Evolutionary conservation across 2,329 filamentous ascomycete species (phyloP).

Genomic region (Ilyonectria robusta): DNA sequence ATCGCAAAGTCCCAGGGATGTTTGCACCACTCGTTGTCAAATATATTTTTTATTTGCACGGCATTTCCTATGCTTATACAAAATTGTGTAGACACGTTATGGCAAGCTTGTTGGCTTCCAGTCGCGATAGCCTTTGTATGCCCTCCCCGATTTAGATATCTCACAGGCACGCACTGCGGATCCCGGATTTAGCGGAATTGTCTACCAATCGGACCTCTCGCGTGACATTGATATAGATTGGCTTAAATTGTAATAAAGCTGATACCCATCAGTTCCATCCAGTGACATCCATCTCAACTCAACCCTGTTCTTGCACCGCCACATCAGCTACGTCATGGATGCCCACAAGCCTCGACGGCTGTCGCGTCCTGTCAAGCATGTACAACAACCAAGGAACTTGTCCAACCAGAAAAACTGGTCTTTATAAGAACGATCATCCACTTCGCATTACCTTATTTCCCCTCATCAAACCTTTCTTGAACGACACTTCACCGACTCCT

Average conservation of each 20-base stretch:
- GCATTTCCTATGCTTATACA: too few species aligned
- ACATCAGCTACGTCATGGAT: constrained; percentile 43
- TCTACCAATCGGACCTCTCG: too few species aligned
- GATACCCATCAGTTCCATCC: constrained; percentile 25
- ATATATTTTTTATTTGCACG: too few species aligned
- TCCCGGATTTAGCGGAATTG: too few species aligned
- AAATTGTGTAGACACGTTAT: too few species aligned
- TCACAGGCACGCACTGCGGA: too few species aligned
- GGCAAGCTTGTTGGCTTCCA: too few species aligned
- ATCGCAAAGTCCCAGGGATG: too few species aligned
- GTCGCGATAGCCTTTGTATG: too few species aligned
- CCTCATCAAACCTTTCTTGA: constrained; percentile 42
- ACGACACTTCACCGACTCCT: constrained; percentile 28
- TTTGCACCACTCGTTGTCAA: too few species aligned
- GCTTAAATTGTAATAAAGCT: neutral
- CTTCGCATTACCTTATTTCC: constrained; percentile 41
- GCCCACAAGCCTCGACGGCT: constrained; percentile 32
- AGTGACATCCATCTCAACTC: neutral
- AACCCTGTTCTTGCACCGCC: constrained; percentile 35
- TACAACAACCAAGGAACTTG: constrained; percentile 24
- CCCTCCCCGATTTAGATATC: too few species aligned
- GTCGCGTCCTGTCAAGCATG: constrained; percentile 44
- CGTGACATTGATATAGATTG: neutral
- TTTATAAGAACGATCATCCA: constrained; percentile 39
- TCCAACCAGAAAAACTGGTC: constrained; percentile 10